Conservation (phyloP, 495 filamentous ascomycete genomes). For the Aspergillus indologenus region DNA sequence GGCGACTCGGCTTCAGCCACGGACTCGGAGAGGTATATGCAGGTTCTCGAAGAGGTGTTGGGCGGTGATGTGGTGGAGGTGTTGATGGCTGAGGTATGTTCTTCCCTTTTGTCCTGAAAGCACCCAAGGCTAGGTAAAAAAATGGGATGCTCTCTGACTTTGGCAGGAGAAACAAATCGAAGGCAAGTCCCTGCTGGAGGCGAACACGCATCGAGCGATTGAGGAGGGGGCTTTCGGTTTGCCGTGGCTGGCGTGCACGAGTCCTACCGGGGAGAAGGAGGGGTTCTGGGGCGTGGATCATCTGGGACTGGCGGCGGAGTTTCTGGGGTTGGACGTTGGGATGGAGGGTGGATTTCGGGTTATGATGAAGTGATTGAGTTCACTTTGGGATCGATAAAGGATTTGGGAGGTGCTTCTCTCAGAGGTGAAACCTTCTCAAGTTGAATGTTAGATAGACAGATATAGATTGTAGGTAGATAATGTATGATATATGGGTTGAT, state of each 20-base stretch:
- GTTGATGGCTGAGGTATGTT: neutral
- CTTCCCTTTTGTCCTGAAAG: too few species aligned
- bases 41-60: neutral
- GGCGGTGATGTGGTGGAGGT: neutral
- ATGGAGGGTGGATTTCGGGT: neutral
- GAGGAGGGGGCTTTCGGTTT: constrained; percentile 52
- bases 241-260: constrained; percentile 62
- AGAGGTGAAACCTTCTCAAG: too few species aligned
- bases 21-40: neutral
- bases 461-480: too few species aligned
- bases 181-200: neutral
- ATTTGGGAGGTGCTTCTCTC: too few species aligned
- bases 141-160: too few species aligned
- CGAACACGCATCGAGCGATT: neutral
- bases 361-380: neutral
- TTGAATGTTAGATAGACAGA: too few species aligned
- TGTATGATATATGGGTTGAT: too few species aligned
- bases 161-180: neutral
- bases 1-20: neutral
- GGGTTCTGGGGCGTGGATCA: constrained; percentile 65
- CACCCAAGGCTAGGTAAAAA: too few species aligned
- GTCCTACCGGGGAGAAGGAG: constrained; percentile 50
- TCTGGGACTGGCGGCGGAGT: constrained; percentile 53
- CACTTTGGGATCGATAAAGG: too few species aligned
- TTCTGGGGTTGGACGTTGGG: constrained; percentile 47